A percentile compares a stretch with the other conserved stretches of the same genome.
These are phyloP conservation scores for Pseudoscleropodium purum DNA, from an alignment of 225 moss, liverwort and hornwort genomes.

Conservation along the genomic window DNA sequence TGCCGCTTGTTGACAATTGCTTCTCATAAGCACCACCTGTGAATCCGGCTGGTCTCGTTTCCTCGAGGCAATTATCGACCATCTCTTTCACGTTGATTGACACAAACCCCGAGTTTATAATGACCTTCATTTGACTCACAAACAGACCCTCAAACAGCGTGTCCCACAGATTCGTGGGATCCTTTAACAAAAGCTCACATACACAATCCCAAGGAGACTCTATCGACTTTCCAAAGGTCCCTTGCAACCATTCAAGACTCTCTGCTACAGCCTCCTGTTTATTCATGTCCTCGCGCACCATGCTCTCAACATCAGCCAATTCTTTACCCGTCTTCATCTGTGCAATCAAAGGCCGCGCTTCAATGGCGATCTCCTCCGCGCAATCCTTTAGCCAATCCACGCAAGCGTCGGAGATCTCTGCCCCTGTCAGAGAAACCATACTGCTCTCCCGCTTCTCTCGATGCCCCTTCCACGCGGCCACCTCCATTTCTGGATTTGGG, in stretches of 20 bases:
- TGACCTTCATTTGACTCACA: conserved; percentile 66
- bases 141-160: conserved; percentile 70
- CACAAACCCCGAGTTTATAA: conserved; percentile 45
- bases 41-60: conserved; percentile 16
- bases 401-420: conserved; percentile 63
- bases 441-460: conserved; percentile 75
- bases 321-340: conserved; percentile 56
- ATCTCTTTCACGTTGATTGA: conserved; percentile 42
- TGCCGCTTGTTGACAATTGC: conserved; percentile 2
- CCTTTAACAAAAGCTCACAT: conserved; percentile 73
- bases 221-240: conserved; percentile 67
- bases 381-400: conserved; percentile 72
- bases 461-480: conserved; percentile 65
- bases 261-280: conserved; percentile 61
- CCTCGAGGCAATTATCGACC: conserved; percentile 41
- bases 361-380: conserved; percentile 50
- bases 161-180: conserved; percentile 79
- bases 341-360: conserved; percentile 55
- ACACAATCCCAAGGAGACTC: conserved; percentile 93
- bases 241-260: conserved; percentile 71
- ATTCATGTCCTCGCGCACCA: conserved; percentile 55
- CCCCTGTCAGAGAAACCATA: conserved; percentile 63
- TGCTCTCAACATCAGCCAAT: conserved; percentile 58
- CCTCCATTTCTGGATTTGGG: conserved; percentile 80
- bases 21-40: background rate